Base-by-base conservation (phyloP, 2,329 filamentous ascomycete genomes). In the Ophiosphaerella narmari region DNA sequence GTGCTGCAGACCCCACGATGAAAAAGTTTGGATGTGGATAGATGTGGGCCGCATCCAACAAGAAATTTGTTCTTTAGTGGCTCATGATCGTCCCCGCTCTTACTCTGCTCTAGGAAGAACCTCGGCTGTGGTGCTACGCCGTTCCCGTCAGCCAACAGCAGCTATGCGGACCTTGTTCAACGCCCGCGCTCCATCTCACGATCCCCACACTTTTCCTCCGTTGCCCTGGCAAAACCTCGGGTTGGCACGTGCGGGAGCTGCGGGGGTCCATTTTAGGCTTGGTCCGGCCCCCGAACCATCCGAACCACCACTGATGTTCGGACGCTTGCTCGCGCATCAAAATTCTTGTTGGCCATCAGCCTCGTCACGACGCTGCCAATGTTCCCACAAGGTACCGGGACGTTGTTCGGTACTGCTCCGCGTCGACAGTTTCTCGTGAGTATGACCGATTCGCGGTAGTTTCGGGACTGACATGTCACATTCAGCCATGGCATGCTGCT, bases 191-290 rank as follows among this genome's bases (percentile, higher is more conserved):
- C 16, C 18, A 33, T 39, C 26, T 46, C 44, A 37, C 38, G 38
- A 47, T 47, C 38, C 39, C 45, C 45, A 47, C 45, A 47, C 21
- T 41, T 32, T 47, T 33, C 12, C 45, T 38, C 45, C 45, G 26
- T 21, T 7, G 5, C 16, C 7, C n/a, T 6, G 55, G 53, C 39
- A 34, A 48, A 59, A 54, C 50, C 41, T 51, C 55, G 55, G 55
- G 29, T 16, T 29, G 35, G 31, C 29, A 24, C 40, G 51, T 48
- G 37, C 12, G 12, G 37, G 32, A 16, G 21, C 26, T 49, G 31
- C 35, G 31, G 33, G 46, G 24, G 34, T 31, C 37, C 32, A 31
- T 36, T 39, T 11, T 18, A 5, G 43, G 46, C n/a, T 32, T 55
- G 49, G 46, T 38, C 12, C 24, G 41, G 16, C 5, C 4, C 21